phyloP scores from a whole-genome alignment of 306 rosid species.

The Rosa rugosa region DNA sequence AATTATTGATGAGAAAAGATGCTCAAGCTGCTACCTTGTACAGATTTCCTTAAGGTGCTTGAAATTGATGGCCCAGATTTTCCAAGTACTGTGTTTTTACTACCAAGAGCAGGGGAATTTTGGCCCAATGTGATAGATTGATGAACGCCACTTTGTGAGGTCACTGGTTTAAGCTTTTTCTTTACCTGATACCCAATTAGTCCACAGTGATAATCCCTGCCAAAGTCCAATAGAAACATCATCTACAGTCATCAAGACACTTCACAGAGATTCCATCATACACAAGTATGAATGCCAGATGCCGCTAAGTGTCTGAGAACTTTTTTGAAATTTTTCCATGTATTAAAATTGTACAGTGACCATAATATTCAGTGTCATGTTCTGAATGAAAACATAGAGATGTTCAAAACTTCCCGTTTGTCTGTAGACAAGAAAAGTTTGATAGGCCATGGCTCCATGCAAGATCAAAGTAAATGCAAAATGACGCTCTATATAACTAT shows the following conservation, averaged over 20 bases:
- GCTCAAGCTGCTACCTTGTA: constrained; percentile 45
- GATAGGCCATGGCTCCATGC: not conserved
- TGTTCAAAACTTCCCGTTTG: not conserved
- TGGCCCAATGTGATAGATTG: constrained; percentile 27
- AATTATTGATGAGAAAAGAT: constrained; percentile 19
- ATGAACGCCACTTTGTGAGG: constrained; percentile 30
- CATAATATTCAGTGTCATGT: not conserved
- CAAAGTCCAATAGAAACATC: constrained; percentile 24
- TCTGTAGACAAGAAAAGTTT: not conserved
- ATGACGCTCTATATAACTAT: not conserved
- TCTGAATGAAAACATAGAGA: not conserved
- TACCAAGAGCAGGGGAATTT: constrained; percentile 23
- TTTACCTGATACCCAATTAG: constrained; percentile 63
- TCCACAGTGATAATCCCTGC: constrained; percentile 74
- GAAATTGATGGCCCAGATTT: constrained; percentile 28
- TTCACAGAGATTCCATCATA: not conserved
- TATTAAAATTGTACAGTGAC: not conserved
- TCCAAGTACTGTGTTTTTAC: constrained; percentile 21
- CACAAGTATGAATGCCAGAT: not conserved
- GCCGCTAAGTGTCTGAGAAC: not conserved
- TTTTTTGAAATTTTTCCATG: not conserved
- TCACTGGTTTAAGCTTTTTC: constrained; percentile 27
- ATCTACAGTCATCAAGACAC: constrained; percentile 5
- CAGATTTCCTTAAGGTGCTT: constrained; percentile 29
- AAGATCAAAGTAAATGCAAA: not conserved